phyloP scores from a whole-genome alignment of 2,329 filamentous ascomycete genomes.

The Tricladium varicosporioides region DNA sequence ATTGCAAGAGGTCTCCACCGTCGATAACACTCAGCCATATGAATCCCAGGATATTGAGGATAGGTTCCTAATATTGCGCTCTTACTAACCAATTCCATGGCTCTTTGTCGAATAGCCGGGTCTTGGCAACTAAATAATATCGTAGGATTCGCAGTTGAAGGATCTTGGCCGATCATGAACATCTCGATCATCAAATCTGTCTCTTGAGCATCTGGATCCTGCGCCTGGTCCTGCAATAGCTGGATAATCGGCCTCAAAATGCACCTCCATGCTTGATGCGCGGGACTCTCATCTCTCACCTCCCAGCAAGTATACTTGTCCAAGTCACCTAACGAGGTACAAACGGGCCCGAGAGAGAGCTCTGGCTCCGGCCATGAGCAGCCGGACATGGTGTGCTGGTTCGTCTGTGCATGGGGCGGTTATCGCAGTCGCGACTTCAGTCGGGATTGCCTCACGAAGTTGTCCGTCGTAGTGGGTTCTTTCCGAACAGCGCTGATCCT shows the following conservation, averaged over 20 bases:
- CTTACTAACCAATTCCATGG: conserved; percentile 14
- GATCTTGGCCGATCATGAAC: conserved; percentile 18
- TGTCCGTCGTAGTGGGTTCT: not conserved
- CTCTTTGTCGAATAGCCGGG: conserved; percentile 12
- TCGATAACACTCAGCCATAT: conserved; percentile 13
- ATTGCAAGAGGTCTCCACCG: conserved; percentile 6
- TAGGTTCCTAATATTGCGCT: conserved; percentile 9
- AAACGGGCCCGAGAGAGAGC: conserved; percentile 11
- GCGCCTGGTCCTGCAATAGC: conserved; percentile 13
- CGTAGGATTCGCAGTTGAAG: conserved; percentile 6
- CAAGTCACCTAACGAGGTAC: conserved; percentile 8
- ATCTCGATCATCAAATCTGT: conserved; percentile 19
- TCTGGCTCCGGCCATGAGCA: conserved; percentile 13
- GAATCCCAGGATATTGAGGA: conserved; percentile 12
- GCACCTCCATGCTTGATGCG: conserved; percentile 16
- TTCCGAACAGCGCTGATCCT: not conserved
- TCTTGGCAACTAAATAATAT: conserved; percentile 18
- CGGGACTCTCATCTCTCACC: conserved; percentile 19
- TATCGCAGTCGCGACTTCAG: not conserved
- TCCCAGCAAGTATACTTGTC: conserved; percentile 16
- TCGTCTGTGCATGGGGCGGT: conserved; percentile 1
- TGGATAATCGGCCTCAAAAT: conserved; percentile 10
- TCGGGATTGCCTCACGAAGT: not conserved
- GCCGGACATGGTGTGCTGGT: conserved; percentile 3
- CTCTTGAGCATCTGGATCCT: conserved; percentile 12